phyloP scores from a whole-genome alignment of 1,139 yeast genomes.

The Candida pseudoviswanathii region DNA sequence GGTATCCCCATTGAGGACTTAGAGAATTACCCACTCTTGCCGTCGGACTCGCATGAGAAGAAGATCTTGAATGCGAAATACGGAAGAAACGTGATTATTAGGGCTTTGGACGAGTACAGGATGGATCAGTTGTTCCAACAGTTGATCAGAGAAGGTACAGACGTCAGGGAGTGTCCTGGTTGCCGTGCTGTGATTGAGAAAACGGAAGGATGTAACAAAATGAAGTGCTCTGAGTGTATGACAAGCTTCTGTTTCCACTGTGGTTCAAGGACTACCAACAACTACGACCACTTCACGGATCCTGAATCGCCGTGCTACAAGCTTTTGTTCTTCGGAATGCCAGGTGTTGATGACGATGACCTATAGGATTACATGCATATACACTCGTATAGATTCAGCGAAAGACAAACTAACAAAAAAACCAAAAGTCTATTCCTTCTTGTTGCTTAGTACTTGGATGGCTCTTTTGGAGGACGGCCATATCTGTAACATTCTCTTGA shows the following conservation, averaged over 20 bases:
- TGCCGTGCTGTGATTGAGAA: conserved; percentile 59
- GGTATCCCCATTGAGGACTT: conserved; percentile 48
- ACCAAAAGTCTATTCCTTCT: too few relatives aligned
- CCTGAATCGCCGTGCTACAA: conserved; percentile 49
- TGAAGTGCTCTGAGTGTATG: conserved; percentile 57
- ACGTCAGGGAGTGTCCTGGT: conserved; percentile 54
- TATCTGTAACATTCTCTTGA: conserved; percentile 53
- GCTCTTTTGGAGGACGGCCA: conserved; percentile 19
- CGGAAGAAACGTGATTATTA: conserved; percentile 47
- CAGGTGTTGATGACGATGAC: conserved; percentile 25
- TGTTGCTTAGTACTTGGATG: conserved; percentile 5
- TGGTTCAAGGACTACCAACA: conserved; percentile 46
- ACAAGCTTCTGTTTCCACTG: conserved; percentile 61
- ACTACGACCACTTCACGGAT: conserved; percentile 57
- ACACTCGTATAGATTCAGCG: neutral
- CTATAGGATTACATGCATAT: neutral
- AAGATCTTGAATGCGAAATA: conserved; percentile 47
- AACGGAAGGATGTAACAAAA: conserved; percentile 69
- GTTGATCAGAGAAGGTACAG: conserved; percentile 43
- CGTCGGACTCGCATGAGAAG: conserved; percentile 30
- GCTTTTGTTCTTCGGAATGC: conserved; percentile 59
- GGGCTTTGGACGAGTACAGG: conserved; percentile 46
- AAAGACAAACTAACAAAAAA: neutral
- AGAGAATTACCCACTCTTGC: conserved; percentile 36
- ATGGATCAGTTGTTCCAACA: conserved; percentile 53